Conservation (phyloP, 2,329 filamentous ascomycete species). For the Dothideomycetes sp. region DNA sequence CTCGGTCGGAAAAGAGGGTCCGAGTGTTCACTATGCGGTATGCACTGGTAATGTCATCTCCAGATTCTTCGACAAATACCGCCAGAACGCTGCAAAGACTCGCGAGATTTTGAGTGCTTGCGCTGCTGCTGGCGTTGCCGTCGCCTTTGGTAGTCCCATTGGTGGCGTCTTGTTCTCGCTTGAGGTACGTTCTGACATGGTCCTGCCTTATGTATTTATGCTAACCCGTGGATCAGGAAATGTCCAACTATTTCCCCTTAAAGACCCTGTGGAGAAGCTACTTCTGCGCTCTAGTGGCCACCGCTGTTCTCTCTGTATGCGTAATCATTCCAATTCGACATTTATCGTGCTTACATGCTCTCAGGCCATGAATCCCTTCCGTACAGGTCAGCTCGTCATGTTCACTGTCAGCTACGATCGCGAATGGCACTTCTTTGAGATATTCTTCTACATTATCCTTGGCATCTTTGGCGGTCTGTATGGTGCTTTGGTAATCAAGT, state of each 20-base stretch:
- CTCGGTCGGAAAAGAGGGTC: constrained; percentile 93
- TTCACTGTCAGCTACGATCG: constrained; percentile 95
- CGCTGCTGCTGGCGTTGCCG: constrained; percentile 87
- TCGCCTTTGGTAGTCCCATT: constrained; percentile 95
- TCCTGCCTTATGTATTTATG: constrained; percentile 16
- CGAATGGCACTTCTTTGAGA: constrained; percentile 95
- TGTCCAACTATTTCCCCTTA: constrained; percentile 91
- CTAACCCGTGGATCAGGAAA: constrained; percentile 48
- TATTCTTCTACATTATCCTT: constrained; percentile 83
- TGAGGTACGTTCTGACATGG: constrained; percentile 40
- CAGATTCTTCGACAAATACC: constrained; percentile 84
- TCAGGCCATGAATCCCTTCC: constrained; percentile 88
- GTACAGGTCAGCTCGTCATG: constrained; percentile 97
- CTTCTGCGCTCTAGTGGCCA: constrained; percentile 92
- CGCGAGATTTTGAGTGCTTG: constrained; percentile 91
- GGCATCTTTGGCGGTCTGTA: constrained; percentile 92
- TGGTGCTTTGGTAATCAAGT: constrained; percentile 94
- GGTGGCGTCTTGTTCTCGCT: constrained; percentile 93
- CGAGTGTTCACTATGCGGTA: constrained; percentile 97
- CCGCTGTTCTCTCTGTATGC: constrained; percentile 68
- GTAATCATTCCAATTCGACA: not conserved
- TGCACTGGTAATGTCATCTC: constrained; percentile 97
- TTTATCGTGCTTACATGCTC: not conserved
- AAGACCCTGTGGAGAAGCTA: constrained; percentile 98
- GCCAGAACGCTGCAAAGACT: constrained; percentile 83